A percentile compares a stretch with the other conserved stretches of the same genome.
These are phyloP conservation scores for Nyctanthes arbortristis DNA, from an alignment of 257 asterid genomes.

Conservation along the genomic window DNA sequence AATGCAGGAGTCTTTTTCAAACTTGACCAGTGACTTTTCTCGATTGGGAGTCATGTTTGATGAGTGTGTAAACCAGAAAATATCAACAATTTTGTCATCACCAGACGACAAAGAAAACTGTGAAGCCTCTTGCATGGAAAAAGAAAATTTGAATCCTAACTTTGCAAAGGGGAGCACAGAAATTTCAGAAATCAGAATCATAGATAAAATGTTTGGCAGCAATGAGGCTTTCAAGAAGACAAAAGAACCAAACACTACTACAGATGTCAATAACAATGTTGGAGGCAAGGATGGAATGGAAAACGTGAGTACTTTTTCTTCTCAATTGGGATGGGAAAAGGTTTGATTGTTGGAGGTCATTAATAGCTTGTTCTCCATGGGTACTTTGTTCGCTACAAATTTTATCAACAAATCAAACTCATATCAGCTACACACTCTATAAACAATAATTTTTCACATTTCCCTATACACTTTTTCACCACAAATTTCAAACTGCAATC, in stretches of 20 bases:
- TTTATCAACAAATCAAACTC: no score
- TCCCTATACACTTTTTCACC: no score
- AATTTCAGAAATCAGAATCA: conserved; percentile 32
- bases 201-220: conserved; percentile 29
- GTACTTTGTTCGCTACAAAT: no score
- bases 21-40: conserved; percentile 52
- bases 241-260: conserved; percentile 29
- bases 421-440: no score
- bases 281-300: conserved; percentile 35
- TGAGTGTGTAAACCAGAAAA: conserved; percentile 40
- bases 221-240: conserved; percentile 25
- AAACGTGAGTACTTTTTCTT: conserved; percentile 47
- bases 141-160: conserved; percentile 57
- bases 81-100: conserved; percentile 26
- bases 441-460: no score
- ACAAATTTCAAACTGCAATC: no score
- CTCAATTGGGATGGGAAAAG: conserved; percentile 16
- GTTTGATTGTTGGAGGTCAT: conserved; percentile 15
- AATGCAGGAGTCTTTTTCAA: conserved; percentile 48
- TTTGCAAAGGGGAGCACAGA: conserved; percentile 27
- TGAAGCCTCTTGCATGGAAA: conserved; percentile 39
- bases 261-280: conserved; percentile 29
- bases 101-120: conserved; percentile 27
- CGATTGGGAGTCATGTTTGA: conserved; percentile 62
- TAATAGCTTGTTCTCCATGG: no score